Evolutionary conservation across 1,284 basidiomycete genomes (phyloP), one percentile per base, ranked within the genome.

Genomic region (Ustilago esculenta): DNA sequence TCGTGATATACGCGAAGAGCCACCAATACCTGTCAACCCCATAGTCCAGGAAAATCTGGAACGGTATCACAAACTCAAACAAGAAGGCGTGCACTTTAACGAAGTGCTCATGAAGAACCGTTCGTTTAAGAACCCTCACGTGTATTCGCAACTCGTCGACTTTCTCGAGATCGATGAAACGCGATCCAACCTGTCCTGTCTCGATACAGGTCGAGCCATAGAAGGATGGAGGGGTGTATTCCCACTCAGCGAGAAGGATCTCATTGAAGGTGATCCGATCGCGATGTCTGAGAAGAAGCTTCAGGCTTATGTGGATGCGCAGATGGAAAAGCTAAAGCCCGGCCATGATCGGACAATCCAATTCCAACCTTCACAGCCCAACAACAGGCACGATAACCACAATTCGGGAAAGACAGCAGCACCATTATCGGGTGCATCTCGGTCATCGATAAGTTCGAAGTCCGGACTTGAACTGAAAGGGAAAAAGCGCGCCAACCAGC

Each of bases 131-230:
- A 98, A 98, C 77, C 95, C 95, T 0, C 91, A 96, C 80, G 87
- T 98, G 11, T 95, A 95, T 81, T 86, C 90, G 4, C 92, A 94
- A 73, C 87, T 98, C 1, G 94, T 98, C 89, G 93, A 78, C 91
- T 94, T 82, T 88, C 60, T 95, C 10, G 89, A 90, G 58, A 89
- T 96, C 12, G 89, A 94, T 76, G 95, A 98, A 82, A 87, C 64
- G 0, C 65, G 51, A 2, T 61, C 60, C 12, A 70, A 76, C 17
- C 51, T 69, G 12, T 42, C 44, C 1, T 20, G 14, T 1, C 25
- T 65, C 18, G 61, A 65, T 17, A 65, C 50, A 8, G 49, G 27
- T 2, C 29, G 55, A 10, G 12, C 15, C 3, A 33, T 41, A 0
- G 44, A n/a, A 4, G 41, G 29, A 4, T 61, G 59, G 55, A 41